These are phyloP conservation scores for Tolypocladium tropicale DNA, from an alignment of 2,329 filamentous ascomycete genomes.

Conservation along the genomic window DNA sequence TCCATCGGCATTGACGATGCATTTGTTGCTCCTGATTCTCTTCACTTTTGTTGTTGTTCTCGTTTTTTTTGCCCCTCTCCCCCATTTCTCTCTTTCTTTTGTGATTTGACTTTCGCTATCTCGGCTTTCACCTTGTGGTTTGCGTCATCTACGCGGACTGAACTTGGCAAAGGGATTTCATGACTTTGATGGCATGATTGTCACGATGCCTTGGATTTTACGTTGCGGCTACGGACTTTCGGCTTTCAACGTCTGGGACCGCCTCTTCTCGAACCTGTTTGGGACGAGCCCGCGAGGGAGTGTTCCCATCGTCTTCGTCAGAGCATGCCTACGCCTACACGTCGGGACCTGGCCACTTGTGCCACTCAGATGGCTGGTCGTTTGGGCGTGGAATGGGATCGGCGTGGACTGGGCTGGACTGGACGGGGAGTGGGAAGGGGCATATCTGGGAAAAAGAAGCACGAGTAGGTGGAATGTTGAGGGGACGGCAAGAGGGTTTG, in stretches of 20 bases:
- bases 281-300: not conserved
- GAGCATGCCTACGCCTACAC: not conserved
- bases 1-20: slow-evolving; percentile 17
- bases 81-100: too few species aligned
- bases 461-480: not conserved
- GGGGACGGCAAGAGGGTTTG: not conserved
- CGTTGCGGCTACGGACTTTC: not conserved
- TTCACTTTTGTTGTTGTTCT: slow-evolving; percentile 9
- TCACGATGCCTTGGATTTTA: slow-evolving; percentile 8
- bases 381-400: not conserved
- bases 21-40: slow-evolving; percentile 11
- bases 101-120: slow-evolving; percentile 8
- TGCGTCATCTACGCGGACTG: not conserved
- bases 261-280: not conserved
- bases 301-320: not conserved
- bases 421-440: not conserved
- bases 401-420: not conserved
- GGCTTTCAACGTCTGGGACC: slow-evolving; percentile 8
- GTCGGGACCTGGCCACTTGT: not conserved
- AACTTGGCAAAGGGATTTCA: not conserved
- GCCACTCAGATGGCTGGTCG: not conserved
- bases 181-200: slow-evolving; percentile 12
- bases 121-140: slow-evolving; percentile 1
- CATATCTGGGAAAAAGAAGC: not conserved
- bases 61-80: slow-evolving; percentile 9